Percentiles rank a stretch among this genome's conserved stretches.
Evolutionary conservation across 2,329 filamentous ascomycete species (phyloP).

Genomic region (Erysiphe pulchra): DNA sequence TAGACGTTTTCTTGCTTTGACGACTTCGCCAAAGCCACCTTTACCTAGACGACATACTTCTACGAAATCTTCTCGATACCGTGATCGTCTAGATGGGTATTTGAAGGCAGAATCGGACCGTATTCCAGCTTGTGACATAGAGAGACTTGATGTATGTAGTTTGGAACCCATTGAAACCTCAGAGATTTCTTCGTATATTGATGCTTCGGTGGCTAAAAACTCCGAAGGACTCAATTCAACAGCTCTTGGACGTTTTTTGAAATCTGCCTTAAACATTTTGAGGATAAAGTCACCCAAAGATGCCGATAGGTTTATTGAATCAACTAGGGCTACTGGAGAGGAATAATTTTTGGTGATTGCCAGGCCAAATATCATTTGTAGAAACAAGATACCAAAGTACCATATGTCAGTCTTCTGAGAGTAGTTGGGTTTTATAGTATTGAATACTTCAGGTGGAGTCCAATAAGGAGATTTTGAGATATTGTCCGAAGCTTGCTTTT

Average conservation of each 20-base stretch:
- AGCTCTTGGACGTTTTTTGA: conserved; percentile 61
- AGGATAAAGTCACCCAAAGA: conserved; percentile 56
- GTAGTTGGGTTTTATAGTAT: conserved; percentile 30
- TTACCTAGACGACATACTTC: conserved; percentile 76
- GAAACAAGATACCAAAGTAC: conserved; percentile 75
- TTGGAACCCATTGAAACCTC: conserved; percentile 16
- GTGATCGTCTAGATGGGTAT: conserved; percentile 25
- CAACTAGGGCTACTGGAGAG: conserved; percentile 50
- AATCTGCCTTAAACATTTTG: conserved; percentile 64
- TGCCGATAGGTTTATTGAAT: conserved; percentile 43
- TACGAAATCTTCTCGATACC: conserved; percentile 73
- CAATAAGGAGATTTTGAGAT: conserved; percentile 54
- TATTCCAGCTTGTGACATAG: neutral
- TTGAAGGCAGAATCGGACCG: neutral
- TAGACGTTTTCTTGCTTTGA: conserved; percentile 82
- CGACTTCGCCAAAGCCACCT: conserved; percentile 87
- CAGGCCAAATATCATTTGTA: conserved; percentile 84
- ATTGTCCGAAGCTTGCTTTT: conserved; percentile 25
- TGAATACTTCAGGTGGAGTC: conserved; percentile 53
- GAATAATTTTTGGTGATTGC: conserved; percentile 52
- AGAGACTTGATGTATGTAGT: conserved; percentile 8
- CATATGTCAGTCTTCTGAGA: conserved; percentile 73
- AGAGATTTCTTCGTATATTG: conserved; percentile 20
- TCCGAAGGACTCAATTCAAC: conserved; percentile 45
- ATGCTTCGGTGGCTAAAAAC: conserved; percentile 38